Evolutionary conservation across 352 stramenopile genomes (phyloP).

Genomic region (Phytophthora aleatoria): DNA sequence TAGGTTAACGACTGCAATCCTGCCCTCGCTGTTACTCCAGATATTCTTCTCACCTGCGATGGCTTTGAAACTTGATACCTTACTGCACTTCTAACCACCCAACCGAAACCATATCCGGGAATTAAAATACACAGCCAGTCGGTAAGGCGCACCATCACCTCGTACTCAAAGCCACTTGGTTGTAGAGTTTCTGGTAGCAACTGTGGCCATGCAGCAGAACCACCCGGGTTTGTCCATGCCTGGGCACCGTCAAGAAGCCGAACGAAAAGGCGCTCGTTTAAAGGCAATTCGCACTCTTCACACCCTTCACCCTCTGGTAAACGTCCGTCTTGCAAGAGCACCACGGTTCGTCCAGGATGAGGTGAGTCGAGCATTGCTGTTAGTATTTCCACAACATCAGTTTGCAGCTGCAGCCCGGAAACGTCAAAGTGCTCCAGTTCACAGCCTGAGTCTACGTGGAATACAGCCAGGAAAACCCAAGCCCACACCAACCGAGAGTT

Average conservation of each 20-base stretch:
- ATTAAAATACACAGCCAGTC: constrained; percentile 42
- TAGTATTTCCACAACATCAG: constrained; percentile 5
- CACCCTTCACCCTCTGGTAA: constrained; percentile 29
- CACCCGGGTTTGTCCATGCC: constrained; percentile 12
- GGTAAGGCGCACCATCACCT: constrained; percentile 32
- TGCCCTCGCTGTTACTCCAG: constrained; percentile 4
- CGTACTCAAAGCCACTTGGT: constrained; percentile 32
- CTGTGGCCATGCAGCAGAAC: constrained; percentile 22
- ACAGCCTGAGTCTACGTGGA: constrained; percentile 43
- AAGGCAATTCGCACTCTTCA: constrained; percentile 28
- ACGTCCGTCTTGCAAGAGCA: constrained; percentile 23
- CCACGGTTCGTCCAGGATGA: constrained; percentile 25
- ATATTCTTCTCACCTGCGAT: background rate
- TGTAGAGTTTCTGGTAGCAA: constrained; percentile 2
- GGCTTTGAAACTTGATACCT: constrained; percentile 7
- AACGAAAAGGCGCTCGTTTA: constrained; percentile 28
- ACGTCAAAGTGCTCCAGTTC: constrained; percentile 35
- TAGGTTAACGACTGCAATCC: constrained; percentile 29
- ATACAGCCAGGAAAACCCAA: constrained; percentile 50
- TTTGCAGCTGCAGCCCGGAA: constrained; percentile 31
- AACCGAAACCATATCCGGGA: constrained; percentile 41
- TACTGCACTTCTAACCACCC: constrained; percentile 32
- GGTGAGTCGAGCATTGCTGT: constrained; percentile 20
- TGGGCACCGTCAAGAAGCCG: constrained; percentile 26
- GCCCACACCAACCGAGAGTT: constrained; percentile 33